Evolutionary conservation across 768 basidiomycete species (phyloP), one percentile per base, ranked within the genome.

Genomic region (Astraeus odoratus): DNA sequence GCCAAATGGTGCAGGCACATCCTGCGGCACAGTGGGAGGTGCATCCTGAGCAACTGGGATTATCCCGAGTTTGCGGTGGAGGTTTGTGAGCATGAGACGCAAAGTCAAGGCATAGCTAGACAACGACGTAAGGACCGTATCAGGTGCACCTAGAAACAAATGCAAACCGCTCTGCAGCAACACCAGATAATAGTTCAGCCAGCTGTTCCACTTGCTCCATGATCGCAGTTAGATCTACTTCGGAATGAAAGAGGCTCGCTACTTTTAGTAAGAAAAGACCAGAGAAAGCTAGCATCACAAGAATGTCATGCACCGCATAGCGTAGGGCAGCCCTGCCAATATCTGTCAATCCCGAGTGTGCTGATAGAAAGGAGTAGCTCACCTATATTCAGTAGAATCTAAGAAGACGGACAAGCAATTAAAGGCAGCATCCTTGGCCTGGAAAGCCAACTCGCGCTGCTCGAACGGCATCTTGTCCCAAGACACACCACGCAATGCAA

Each of bases 401-500:
- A 95, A 70, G 66, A 94, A 92, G 42, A 88, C 85, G 37, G 83
- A 76, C 34, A 97, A 67, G 59, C 90, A 93, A 51, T 81, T 81
- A 27, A 85, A 80, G 4, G 93, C 93, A 0, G 92, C 86, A 57
- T 94, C 90, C 67, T 93, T 95, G 22, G 92, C 93, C 57, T 94
- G 88, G 71, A 95, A 94, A 3, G 92, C 92, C 37, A 95, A 74
- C 61, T 95, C 93, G 30, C 91, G 82, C 59, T 95, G 93, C 63
- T 96, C 93, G 49, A 87, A 90, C 3, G 90, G 81, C 84, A 96
- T 90, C 65, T 92, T 93, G 58, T 96, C 92, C 93, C 92, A 97
- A 4, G 87, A 80, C 20, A 86, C 87, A 15, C 93, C 93, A 48
- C 93, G 79, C 37, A 97, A 69, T 10, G 91, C 91, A 19, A 95